These are phyloP conservation scores for Dipteronia sinensis DNA, from an alignment of 345 rosid species.

Conservation along the genomic window DNA sequence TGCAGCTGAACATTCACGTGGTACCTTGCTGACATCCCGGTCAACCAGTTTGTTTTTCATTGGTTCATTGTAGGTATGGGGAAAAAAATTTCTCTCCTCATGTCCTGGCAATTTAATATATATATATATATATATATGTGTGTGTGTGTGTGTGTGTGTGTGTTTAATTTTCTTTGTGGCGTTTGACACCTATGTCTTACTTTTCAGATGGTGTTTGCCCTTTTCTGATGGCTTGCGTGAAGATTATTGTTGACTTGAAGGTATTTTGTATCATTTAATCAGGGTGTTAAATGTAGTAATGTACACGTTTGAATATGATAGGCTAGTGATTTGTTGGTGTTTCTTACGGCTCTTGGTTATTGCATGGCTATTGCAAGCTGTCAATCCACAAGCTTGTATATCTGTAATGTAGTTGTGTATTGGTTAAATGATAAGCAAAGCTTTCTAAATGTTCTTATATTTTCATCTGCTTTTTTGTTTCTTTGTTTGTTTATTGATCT, in stretches of 20 bases:
- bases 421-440: constrained; percentile 25
- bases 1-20: constrained; percentile 22
- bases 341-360: constrained; percentile 16
- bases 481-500: background rate
- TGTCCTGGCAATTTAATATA: background rate
- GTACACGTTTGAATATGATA: constrained; percentile 31
- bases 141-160: no score
- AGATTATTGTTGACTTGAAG: constrained; percentile 31
- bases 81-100: constrained; percentile 3
- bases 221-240: constrained; percentile 34
- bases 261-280: constrained; percentile 33
- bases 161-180: background rate
- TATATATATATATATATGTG: no score
- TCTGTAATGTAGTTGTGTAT: constrained; percentile 31
- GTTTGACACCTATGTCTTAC: constrained; percentile 19
- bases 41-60: constrained; percentile 29
- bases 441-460: background rate
- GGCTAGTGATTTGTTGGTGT: constrained; percentile 27
- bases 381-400: constrained; percentile 25
- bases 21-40: constrained; percentile 29
- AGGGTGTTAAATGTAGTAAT: constrained; percentile 25
- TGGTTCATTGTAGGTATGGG: constrained; percentile 40
- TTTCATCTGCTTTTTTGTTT: background rate
- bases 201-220: constrained; percentile 43
- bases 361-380: constrained; percentile 21